Base-by-base conservation (phyloP, 2,329 filamentous ascomycete genomes). In the Ilyonectria sp. region DNA sequence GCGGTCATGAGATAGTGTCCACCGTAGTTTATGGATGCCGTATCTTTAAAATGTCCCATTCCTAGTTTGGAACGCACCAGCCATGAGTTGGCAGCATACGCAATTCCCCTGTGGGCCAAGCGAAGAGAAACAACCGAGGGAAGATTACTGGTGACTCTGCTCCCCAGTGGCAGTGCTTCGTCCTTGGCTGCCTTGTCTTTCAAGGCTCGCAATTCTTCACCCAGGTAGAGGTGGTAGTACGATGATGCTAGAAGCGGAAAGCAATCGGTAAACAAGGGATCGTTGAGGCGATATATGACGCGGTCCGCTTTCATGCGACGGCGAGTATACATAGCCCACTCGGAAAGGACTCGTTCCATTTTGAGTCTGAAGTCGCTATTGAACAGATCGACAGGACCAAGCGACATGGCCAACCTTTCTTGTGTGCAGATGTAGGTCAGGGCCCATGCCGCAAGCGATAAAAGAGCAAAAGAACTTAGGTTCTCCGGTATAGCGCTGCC, bases 11-110 rank as follows among this genome's bases (percentile, higher is more conserved):
- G 44, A 47, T 47, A 47, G 21, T 47, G 44, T 11, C 44, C 44
- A 47, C 44, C 44, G 44, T 47, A 47, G 19, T 47, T 47, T 47
- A 47, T 47, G 9, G 44, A 23, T 21, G 44, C 44, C 19, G 44
- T 47, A 21, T 47, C 44, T 21, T 47, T 47, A 21, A 47, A 47
- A 47, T 47, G 44, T 23, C 44, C 44, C 44, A 47, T 47, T 13
- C 44, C 44, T 13, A 47, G 13, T 21, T 47, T 47, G 19, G 44
- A 9, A 21, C 44, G 44, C 19, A 47, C n/a, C 19, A 47, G 19
- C 44, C 44, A 47, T 4, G 44, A 47, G 13, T 47, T 21, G 44
- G 44, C 44, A 23, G 44, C 44, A 23, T 47, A 47, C 21, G 19
- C 19, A 21, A 47, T 23, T 9, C 44, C 44, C 7, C 13, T 47